Evolutionary conservation across 2,329 filamentous ascomycete species (phyloP), one percentile per base, ranked within the genome.

Genomic region (Sporothrix humicola): DNA sequence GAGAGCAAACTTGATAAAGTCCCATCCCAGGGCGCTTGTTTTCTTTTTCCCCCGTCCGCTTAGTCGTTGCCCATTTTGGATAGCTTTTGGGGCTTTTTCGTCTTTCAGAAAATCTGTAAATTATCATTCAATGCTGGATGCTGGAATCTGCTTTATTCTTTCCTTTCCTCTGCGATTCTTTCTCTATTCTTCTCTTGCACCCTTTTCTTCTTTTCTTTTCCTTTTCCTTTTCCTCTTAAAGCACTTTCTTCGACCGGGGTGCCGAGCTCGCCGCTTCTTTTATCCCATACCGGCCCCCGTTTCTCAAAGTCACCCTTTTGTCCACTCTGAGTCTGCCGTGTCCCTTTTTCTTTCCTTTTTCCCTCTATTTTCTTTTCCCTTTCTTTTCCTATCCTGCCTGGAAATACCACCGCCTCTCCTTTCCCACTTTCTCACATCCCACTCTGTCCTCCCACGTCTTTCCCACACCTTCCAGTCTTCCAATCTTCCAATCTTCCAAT

Each of bases 21-120:
- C 63, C 63, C 2, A 44, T 46, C 42, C 37, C 68, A 48, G 50
- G 68, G 50, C 68, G 68, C 52, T 61, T 48, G 20, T 61, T 61
- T 61, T 61, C 44, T 37, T 56, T 59, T 44, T 15, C 37, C n/a
- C 48, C 46, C 23, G 10, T 58, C 37, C 31, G 50, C 50, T 58
- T 44, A 46, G 37, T 70, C 50, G 50, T 70, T 26, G 12, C 37
- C 20, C 37, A 17, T 31, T 26, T 37, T 31, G 31, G 31, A 5
- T 5, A 37, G 31, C 31, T 7, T 56, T 59, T 13, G n/a, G 68
- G 42, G 42, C 20, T 37, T 66, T 26, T 23, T 48, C 8, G 17
- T 44, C 6, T 23, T 37, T 37, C 7, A 37, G 3, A 37, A 37
- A 37, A 2, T 37, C 31, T 37, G 31, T 37, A 37, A 37, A 37